Evolutionary conservation across 768 basidiomycete species (phyloP).

Genomic region (Tylopilus subfusipes): DNA sequence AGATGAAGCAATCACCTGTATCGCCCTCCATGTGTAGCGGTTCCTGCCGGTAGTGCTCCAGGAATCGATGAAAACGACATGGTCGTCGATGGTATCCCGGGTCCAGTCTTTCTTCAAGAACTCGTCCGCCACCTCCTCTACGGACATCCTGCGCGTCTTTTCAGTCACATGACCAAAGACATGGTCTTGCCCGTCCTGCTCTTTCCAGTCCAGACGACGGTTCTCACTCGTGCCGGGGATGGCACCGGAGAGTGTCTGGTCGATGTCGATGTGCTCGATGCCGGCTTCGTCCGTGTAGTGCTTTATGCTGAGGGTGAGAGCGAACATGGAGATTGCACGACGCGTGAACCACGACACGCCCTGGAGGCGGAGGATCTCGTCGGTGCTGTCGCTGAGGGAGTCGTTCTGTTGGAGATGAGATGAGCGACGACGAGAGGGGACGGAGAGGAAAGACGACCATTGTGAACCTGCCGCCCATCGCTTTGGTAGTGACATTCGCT

Average conservation of each 20-base stretch:
- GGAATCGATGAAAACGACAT: constrained; percentile 36
- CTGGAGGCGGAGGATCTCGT: constrained; percentile 64
- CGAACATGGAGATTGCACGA: constrained; percentile 53
- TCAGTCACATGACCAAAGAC: constrained; percentile 60
- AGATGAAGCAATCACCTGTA: constrained; percentile 46
- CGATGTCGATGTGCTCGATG: constrained; percentile 64
- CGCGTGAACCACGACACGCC: constrained; percentile 73
- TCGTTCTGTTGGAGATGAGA: constrained; percentile 52
- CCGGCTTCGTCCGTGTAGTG: constrained; percentile 60
- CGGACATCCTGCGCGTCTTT: constrained; percentile 49
- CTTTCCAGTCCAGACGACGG: constrained; percentile 54
- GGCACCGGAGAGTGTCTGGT: constrained; percentile 62
- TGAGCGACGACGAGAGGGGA: constrained; percentile 1
- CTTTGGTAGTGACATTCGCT: constrained; percentile 50
- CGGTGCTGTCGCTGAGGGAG: constrained; percentile 55
- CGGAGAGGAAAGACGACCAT: constrained; percentile 44
- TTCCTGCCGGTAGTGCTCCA: constrained; percentile 66
- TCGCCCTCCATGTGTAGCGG: constrained; percentile 52
- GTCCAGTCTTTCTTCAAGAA: constrained; percentile 42
- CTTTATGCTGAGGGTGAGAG: constrained; percentile 57
- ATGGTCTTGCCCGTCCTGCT: constrained; percentile 50
- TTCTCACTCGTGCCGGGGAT: constrained; percentile 55
- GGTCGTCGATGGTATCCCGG: constrained; percentile 37
- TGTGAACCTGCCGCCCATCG: constrained; percentile 58
- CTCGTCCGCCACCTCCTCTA: constrained; percentile 44